Percentiles rank a stretch among this genome's conserved stretches.
Evolutionary conservation across 805 yeast species (phyloP).

Genomic region (Candida xyloterini): DNA sequence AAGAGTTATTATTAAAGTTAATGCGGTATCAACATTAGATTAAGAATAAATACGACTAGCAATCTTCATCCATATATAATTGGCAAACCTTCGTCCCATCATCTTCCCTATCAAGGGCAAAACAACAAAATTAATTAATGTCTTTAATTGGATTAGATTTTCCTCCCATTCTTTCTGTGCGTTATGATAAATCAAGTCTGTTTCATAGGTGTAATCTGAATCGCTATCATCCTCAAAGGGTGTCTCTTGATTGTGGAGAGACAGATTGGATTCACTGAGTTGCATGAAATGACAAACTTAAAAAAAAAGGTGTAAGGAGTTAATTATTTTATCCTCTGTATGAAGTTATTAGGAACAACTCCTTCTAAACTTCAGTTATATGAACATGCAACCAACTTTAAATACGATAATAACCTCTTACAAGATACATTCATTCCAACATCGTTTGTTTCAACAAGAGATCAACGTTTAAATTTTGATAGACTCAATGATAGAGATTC

Average conservation of each 20-base stretch:
- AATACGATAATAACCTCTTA: slow-evolving; percentile 7
- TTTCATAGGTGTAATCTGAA: slow-evolving; percentile 32
- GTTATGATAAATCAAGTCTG: slow-evolving; percentile 29
- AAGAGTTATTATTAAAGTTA: slow-evolving; percentile 13
- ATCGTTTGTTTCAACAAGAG: slow-evolving; percentile 17
- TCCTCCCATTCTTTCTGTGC: slow-evolving; percentile 78
- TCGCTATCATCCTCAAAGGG: slow-evolving; percentile 18
- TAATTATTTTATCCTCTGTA: not conserved
- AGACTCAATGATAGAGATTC: slow-evolving; percentile 16
- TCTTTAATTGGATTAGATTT: slow-evolving; percentile 55
- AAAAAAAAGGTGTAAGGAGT: not conserved
- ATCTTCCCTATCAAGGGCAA: slow-evolving; percentile 67
- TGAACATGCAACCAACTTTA: slow-evolving; percentile 5
- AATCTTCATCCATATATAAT: slow-evolving; percentile 31
- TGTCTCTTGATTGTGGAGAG: slow-evolving; percentile 15
- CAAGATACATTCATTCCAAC: slow-evolving; percentile 13
- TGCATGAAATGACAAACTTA: slow-evolving; percentile 2
- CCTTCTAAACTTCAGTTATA: slow-evolving; percentile 4
- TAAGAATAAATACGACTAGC: slow-evolving; percentile 22
- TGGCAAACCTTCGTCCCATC: slow-evolving; percentile 60
- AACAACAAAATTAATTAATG: slow-evolving; percentile 55
- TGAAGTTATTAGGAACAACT: slow-evolving; percentile 12
- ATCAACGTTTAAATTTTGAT: slow-evolving; percentile 21
- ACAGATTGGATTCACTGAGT: slow-evolving; percentile 7
- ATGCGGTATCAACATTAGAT: slow-evolving; percentile 13